A percentile compares a stretch with the other conserved stretches of the same genome.
phyloP scores from a whole-genome alignment of 352 stramenopile species.

The Globisporangium paddicum region DNA sequence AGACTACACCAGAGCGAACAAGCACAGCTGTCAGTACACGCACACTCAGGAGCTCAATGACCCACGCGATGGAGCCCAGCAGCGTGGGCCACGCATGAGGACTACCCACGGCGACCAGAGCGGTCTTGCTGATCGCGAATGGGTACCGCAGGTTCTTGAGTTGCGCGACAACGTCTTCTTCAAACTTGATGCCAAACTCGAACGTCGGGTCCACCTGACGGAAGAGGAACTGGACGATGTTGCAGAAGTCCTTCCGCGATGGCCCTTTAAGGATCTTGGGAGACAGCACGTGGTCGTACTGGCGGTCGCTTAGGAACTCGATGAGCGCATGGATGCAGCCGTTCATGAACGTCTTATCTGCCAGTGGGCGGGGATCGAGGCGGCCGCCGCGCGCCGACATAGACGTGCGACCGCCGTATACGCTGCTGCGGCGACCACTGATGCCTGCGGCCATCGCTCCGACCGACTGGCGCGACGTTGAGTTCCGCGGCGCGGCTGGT shows the following conservation, averaged over 20 bases:
- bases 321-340: conserved; percentile 91
- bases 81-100: conserved; percentile 96
- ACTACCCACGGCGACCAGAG: conserved; percentile 90
- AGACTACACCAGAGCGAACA: conserved; percentile 1
- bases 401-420: conserved; percentile 56
- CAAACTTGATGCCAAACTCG: conserved; percentile 66
- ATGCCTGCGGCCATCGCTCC: conserved; percentile 14
- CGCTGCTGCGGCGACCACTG: conserved; percentile 47
- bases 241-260: conserved; percentile 96
- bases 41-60: conserved; percentile 93
- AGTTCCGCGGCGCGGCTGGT: conserved; percentile 27
- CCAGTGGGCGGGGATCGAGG: conserved; percentile 80
- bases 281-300: conserved; percentile 91
- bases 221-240: conserved; percentile 98
- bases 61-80: conserved; percentile 95
- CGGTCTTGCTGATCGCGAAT: conserved; percentile 95
- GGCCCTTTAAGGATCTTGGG: conserved; percentile 90
- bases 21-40: conserved; percentile 15
- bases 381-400: conserved; percentile 36
- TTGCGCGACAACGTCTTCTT: conserved; percentile 67
- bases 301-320: conserved; percentile 88
- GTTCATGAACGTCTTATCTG: conserved; percentile 92
- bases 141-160: conserved; percentile 91
- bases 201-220: conserved; percentile 92
- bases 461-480: conserved; percentile 47